Percentiles rank a stretch among this genome's conserved stretches.
Evolutionary conservation across 495 filamentous ascomycete genomes (phyloP).

Genomic region (Penicillium lagena): DNA sequence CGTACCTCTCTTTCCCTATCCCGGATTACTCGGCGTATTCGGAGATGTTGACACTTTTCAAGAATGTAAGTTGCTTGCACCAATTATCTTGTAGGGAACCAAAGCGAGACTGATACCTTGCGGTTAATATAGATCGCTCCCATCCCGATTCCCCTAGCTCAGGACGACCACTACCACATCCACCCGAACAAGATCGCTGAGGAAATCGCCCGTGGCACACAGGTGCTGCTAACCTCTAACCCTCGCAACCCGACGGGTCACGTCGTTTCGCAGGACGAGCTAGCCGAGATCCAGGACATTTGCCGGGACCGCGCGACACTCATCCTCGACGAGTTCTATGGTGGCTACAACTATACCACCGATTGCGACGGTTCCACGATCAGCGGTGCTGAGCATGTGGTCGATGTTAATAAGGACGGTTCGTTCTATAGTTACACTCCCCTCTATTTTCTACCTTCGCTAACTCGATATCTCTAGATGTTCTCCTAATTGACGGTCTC

Average conservation of each 20-base stretch:
- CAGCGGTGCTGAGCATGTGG: conserved; percentile 77
- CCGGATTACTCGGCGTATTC: conserved; percentile 79
- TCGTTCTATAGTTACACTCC: conserved; percentile 10
- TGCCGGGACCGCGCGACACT: conserved; percentile 85
- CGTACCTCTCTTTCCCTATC: conserved; percentile 85
- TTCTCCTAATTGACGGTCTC: conserved; percentile 90
- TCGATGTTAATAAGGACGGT: conserved; percentile 61
- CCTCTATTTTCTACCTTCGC: conserved; percentile 10
- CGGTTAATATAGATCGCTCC: conserved; percentile 65
- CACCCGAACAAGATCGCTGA: conserved; percentile 87
- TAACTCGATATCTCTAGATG: conserved; percentile 39
- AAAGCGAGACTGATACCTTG: conserved; percentile 1
- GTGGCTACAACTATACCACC: conserved; percentile 89
- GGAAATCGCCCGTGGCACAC: conserved; percentile 80
- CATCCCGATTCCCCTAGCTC: conserved; percentile 77
- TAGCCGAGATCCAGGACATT: conserved; percentile 84
- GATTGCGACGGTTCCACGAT: conserved; percentile 86
- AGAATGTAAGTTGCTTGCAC: conserved; percentile 51
- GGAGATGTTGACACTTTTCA: conserved; percentile 92
- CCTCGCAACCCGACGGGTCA: conserved; percentile 93
- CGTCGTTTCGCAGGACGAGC: conserved; percentile 71
- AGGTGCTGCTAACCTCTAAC: conserved; percentile 92
- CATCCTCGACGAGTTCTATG: conserved; percentile 96
- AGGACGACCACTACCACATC: conserved; percentile 84
- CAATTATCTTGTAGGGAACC: background rate